Base-by-base conservation (phyloP, 345 rosid species). In the Pistacia vera region DNA sequence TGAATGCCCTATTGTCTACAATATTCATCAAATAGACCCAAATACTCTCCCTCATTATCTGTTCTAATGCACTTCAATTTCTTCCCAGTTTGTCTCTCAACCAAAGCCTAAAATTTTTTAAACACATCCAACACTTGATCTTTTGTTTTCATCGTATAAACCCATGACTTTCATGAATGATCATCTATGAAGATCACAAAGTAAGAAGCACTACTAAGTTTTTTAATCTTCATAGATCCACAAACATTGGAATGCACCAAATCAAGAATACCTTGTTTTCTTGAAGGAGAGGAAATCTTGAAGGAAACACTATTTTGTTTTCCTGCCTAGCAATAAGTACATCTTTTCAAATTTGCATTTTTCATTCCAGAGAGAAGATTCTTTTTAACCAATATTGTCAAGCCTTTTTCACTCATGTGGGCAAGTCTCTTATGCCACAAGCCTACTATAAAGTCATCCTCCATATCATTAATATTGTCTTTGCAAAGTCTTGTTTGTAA, bases 141-240 rank as follows among this genome's bases (percentile, higher is more conserved):
- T 16, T 56, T 56, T 16, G 60, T 14, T n/a, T 55, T 55, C 22
- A 55, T 17, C 0, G 8, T 22, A 28, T 11, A 68, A 68, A 51
- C n/a, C 18, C 63, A 72, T 1, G 25, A 35, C 41, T 72, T 59
- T 9, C 20, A 60, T 28, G 7, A 59, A 25, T 72, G 25, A 72
- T 61, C 68, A 41, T 72, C 17, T 14, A 72, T 72, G 18, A 55
- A 61, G 61, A 59, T 73, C 14, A 73, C 57, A 73, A 60, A 73
- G 13, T 61, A 61, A 0, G 11, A n/a, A 44, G 59, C 22, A 61
- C 68, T 44, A 25, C 68, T 5, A 46, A 60, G 59, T 41, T 46
- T 58, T 60, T 10, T 44, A 16, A 8, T n/a, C 22, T 49, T 46
- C 1, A 61, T 36, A 61, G 48, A 68, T 7, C 38, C 56, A 48